A percentile compares a stretch with the other conserved stretches of the same genome.
Conservation (phyloP, 805 yeast genomes). For the Wilhelminamyces savonicus region DNA sequence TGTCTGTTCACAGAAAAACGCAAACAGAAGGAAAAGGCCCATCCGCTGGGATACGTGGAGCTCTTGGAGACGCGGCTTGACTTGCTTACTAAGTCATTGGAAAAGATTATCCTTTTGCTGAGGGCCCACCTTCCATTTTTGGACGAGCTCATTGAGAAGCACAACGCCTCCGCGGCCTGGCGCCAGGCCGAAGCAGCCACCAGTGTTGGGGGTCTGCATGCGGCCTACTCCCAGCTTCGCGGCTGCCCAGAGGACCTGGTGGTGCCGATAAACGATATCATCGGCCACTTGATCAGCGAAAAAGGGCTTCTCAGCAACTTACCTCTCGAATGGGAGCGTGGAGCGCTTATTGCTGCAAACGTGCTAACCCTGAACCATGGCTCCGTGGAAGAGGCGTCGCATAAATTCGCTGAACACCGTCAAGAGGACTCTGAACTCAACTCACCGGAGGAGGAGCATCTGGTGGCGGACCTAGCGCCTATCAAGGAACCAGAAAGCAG, state of each 20-base stretch:
- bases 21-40: slow-evolving; percentile 47
- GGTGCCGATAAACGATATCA: slow-evolving; percentile 45
- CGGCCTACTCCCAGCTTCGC: too few species aligned
- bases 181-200: too few species aligned
- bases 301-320: slow-evolving; percentile 31
- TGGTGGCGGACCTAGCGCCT: background rate
- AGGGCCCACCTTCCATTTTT: slow-evolving; percentile 7
- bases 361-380: slow-evolving; percentile 12
- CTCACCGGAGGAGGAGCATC: slow-evolving; percentile 1
- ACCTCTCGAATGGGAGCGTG: slow-evolving; percentile 42
- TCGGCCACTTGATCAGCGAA: slow-evolving; percentile 34
- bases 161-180: too few species aligned
- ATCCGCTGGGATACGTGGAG: slow-evolving; percentile 59
- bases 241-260: too few species aligned
- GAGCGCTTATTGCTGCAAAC: slow-evolving; percentile 36
- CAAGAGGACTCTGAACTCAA: slow-evolving; percentile 1
- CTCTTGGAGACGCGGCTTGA: slow-evolving; percentile 53
- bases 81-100: slow-evolving; percentile 44
- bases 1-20: slow-evolving; percentile 55
- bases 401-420: slow-evolving; percentile 29
- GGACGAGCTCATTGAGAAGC: background rate
- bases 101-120: slow-evolving; percentile 30
- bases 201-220: too few species aligned
- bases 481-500: slow-evolving; percentile 3
- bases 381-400: slow-evolving; percentile 19